phyloP scores from a whole-genome alignment of 1,284 basidiomycete genomes.

The Rhodotorula sp. region DNA sequence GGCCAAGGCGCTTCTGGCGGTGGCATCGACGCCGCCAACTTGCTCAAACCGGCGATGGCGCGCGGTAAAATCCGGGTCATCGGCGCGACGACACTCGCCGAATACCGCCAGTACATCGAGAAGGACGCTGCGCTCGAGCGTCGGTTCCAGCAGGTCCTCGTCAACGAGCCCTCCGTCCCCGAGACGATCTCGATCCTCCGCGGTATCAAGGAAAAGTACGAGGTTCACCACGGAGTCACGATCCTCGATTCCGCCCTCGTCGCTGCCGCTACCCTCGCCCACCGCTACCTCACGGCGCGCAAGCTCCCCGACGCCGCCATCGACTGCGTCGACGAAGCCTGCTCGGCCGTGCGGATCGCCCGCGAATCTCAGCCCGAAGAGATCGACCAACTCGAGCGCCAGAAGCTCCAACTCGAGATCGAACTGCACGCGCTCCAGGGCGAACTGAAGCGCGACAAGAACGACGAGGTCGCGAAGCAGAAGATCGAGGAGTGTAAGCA shows the following conservation, averaged over 20 bases:
- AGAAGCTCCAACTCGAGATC: slow-evolving; percentile 88
- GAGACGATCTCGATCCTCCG: slow-evolving; percentile 93
- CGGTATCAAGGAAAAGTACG: slow-evolving; percentile 77
- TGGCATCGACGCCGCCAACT: slow-evolving; percentile 65
- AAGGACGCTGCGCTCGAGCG: slow-evolving; percentile 65
- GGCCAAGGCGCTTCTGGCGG: slow-evolving; percentile 58
- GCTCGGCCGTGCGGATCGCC: slow-evolving; percentile 82
- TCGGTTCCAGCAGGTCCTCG: slow-evolving; percentile 75
- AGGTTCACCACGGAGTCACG: slow-evolving; percentile 76
- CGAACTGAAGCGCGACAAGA: slow-evolving; percentile 60
- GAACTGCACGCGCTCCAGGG: slow-evolving; percentile 85
- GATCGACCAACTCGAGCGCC: slow-evolving; percentile 90
- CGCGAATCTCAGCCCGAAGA: slow-evolving; percentile 93
- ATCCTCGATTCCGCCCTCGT: slow-evolving; percentile 90
- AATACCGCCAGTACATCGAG: slow-evolving; percentile 95
- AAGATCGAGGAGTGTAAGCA: slow-evolving; percentile 75
- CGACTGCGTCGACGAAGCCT: slow-evolving; percentile 92
- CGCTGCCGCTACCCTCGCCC: slow-evolving; percentile 85
- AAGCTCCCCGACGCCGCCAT: slow-evolving; percentile 75
- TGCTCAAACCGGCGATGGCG: slow-evolving; percentile 68
- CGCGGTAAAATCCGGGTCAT: slow-evolving; percentile 88
- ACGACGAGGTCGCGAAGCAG: slow-evolving; percentile 86
- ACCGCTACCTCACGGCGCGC: slow-evolving; percentile 71
- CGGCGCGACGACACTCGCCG: slow-evolving; percentile 83
- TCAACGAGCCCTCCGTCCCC: slow-evolving; percentile 86